These are phyloP conservation scores for Dianthus caryophyllus DNA, from an alignment of 148 eudicot genomes.

Conservation along the genomic window DNA sequence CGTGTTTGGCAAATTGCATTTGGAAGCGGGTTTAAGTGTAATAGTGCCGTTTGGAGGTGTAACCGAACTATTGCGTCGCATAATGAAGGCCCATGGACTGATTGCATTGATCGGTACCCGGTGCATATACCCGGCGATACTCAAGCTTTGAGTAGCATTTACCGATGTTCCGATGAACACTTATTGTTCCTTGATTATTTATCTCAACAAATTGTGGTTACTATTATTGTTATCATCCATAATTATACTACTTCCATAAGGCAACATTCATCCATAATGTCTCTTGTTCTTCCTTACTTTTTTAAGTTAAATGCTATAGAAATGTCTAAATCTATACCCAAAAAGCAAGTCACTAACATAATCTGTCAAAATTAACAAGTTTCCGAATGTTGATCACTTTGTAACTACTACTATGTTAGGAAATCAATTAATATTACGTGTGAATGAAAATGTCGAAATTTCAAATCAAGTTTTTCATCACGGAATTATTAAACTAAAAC, in stretches of 20 bases:
- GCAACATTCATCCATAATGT: neutral
- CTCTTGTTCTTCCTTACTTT: neutral
- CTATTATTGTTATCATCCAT: neutral
- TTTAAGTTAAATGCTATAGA: too few relatives aligned
- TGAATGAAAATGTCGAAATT: too few relatives aligned
- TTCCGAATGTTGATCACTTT: too few relatives aligned
- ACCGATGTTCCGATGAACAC: neutral
- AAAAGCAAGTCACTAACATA: too few relatives aligned
- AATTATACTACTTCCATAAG: neutral
- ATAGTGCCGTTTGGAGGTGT: constrained; percentile 78
- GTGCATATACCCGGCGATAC: constrained; percentile 59
- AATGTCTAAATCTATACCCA: too few relatives aligned
- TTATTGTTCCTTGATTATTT: neutral
- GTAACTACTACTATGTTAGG: too few relatives aligned
- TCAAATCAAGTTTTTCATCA: too few relatives aligned
- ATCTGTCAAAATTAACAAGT: too few relatives aligned
- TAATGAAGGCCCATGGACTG: constrained; percentile 51
- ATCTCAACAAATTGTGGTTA: constrained; percentile 13
- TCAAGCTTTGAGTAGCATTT: constrained; percentile 38
- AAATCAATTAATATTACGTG: too few relatives aligned
- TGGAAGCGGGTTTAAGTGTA: constrained; percentile 80
- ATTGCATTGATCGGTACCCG: constrained; percentile 66
- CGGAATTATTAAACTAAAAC: too few relatives aligned
- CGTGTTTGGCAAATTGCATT: constrained; percentile 74
- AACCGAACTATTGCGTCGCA: constrained; percentile 38